A percentile compares a stretch with the other conserved stretches of the same genome.
phyloP scores from a whole-genome alignment of 1,139 yeast genomes.

The Scheffersomyces parashehatae region DNA sequence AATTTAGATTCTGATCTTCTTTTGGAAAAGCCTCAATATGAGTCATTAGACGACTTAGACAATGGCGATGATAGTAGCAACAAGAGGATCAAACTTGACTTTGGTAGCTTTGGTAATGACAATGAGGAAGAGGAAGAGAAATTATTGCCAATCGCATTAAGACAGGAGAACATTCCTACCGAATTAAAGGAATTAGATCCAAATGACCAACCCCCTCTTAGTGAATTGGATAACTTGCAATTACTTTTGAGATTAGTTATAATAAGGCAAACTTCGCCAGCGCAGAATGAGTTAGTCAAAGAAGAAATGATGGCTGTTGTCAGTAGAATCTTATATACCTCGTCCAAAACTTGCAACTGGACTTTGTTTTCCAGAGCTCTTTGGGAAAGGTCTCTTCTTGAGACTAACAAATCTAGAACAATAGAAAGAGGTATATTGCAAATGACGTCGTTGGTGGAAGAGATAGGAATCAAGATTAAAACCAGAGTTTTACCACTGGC shows the following conservation, averaged over 20 bases:
- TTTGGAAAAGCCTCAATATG: constrained; percentile 72
- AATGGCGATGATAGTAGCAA: constrained; percentile 27
- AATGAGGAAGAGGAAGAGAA: constrained; percentile 27
- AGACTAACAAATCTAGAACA: constrained; percentile 78
- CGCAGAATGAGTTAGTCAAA: constrained; percentile 67
- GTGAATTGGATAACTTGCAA: constrained; percentile 71
- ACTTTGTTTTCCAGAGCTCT: constrained; percentile 76
- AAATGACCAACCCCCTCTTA: constrained; percentile 73
- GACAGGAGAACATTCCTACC: constrained; percentile 63
- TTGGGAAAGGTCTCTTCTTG: constrained; percentile 88
- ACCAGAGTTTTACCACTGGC: constrained; percentile 61
- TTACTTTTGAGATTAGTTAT: constrained; percentile 67
- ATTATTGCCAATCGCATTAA: constrained; percentile 61
- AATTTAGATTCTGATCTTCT: constrained; percentile 76
- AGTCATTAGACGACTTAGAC: constrained; percentile 55
- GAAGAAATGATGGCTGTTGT: constrained; percentile 81
- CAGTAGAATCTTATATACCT: constrained; percentile 62
- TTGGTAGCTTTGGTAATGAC: constrained; percentile 3
- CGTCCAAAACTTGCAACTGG: constrained; percentile 62
- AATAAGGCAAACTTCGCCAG: constrained; percentile 70
- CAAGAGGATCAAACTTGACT: constrained; percentile 47
- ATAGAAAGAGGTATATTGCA: constrained; percentile 93
- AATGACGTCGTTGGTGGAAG: constrained; percentile 90
- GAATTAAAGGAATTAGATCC: constrained; percentile 66
- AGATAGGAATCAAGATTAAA: constrained; percentile 70